These are phyloP conservation scores for Daldinia eschscholtzii DNA, from an alignment of 2,329 filamentous ascomycete species.

Conservation along the genomic window DNA sequence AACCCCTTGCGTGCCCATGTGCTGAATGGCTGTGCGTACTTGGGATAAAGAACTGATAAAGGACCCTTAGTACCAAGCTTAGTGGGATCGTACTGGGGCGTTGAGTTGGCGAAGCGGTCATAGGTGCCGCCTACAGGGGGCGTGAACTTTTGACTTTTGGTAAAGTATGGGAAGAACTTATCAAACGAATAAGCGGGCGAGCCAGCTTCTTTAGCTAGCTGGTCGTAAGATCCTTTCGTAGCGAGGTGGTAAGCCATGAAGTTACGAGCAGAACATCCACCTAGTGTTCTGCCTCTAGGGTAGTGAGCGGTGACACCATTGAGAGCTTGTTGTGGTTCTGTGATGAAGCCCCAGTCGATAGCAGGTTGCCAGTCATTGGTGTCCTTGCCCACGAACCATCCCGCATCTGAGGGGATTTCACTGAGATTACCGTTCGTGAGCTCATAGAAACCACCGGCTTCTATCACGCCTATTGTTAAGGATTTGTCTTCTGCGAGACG, in stretches of 20 bases:
- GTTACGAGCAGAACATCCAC: conserved; percentile 50
- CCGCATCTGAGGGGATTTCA: conserved; percentile 4
- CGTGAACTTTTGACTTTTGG: conserved; percentile 45
- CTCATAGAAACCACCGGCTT: conserved; percentile 56
- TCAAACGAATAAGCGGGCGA: not conserved
- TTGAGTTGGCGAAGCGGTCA: conserved; percentile 48
- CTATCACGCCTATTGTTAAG: conserved; percentile 54
- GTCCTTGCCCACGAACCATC: not conserved
- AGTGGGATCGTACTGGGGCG: conserved; percentile 47
- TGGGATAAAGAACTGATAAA: conserved; percentile 58
- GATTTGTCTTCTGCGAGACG: conserved; percentile 49
- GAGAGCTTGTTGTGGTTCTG: not conserved
- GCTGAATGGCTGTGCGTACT: conserved; percentile 56
- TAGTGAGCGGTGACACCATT: conserved; percentile 43
- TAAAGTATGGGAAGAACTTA: not conserved
- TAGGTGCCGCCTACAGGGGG: conserved; percentile 39
- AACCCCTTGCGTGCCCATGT: conserved; percentile 57
- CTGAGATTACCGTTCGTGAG: conserved; percentile 47
- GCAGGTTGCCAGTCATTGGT: conserved; percentile 1
- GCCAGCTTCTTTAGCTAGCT: conserved; percentile 42
- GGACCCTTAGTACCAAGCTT: conserved; percentile 54
- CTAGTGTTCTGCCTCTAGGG: conserved; percentile 50
- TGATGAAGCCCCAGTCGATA: conserved; percentile 1
- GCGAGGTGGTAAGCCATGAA: conserved; percentile 52
- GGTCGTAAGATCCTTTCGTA: conserved; percentile 45